Base-by-base conservation (phyloP, 345 rosid species). In the Euphorbia pulcherrima region DNA sequence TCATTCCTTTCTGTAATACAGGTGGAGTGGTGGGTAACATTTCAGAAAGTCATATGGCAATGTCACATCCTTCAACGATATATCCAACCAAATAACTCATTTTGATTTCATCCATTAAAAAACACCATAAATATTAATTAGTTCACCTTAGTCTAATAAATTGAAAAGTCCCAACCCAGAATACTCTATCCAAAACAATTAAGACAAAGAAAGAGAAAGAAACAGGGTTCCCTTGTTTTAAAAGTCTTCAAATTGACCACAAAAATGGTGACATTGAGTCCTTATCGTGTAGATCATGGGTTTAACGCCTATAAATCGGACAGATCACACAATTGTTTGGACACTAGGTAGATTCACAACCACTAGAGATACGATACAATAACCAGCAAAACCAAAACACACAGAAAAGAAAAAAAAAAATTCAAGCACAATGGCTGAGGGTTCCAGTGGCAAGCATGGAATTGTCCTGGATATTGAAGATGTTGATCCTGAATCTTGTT, bases 381-480 rank as follows among this genome's bases (percentile, higher is more conserved):
- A n/a, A n/a, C n/a, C n/a, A n/a, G n/a, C n/a, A n/a, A n/a, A n/a
- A n/a, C n/a, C n/a, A n/a, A n/a, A n/a, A n/a, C n/a, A n/a, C n/a
- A n/a, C n/a, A n/a, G n/a, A n/a, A n/a, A n/a, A n/a, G n/a, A n/a
- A 33, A 3, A 33, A 33, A 3, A 33, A 33, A 33, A 33, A 7
- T 2, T 33, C 37, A 33, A n/a, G n/a, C n/a, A 7, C 37, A 57
- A 92, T 89, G 96, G 94, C 83, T 54, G 33, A 68, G 1, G 70
- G 48, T 41, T 37, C 70, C 54, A 77, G 69, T 64, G 86, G 80
- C 59, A 74, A 62, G 46, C 72, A 78, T 63, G 81, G 69, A 53
- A 91, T 87, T 10, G 80, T 67, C 33, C 57, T 92, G 74, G 85
- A 82, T 60, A 74, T 88, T 29, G 82, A 81, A 50, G 87, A 81